Percentiles rank a stretch among this genome's conserved stretches.
Conservation (phyloP, 2,329 filamentous ascomycete genomes). For the Fusarium vanettenii region DNA sequence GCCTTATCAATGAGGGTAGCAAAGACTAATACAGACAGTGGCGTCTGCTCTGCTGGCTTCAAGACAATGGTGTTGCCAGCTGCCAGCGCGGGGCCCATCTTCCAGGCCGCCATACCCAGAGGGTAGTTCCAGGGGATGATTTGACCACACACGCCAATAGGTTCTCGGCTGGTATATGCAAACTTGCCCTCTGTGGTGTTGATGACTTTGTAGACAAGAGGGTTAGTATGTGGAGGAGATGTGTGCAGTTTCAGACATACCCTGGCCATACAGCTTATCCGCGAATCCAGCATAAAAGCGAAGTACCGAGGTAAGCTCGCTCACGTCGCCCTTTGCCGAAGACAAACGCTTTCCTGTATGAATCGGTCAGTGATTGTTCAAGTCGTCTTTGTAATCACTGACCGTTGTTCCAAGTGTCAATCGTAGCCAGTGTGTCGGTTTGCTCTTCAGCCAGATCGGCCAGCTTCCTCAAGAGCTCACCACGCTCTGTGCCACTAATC, state of each 20-base stretch:
- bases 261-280: background rate
- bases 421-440: conserved; percentile 47
- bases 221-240: background rate
- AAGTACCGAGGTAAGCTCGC: background rate
- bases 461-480: background rate
- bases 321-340: background rate
- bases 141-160: conserved; percentile 77
- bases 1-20: conserved; percentile 76
- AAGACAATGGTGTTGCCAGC: conserved; percentile 63
- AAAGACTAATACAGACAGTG: conserved; percentile 71
- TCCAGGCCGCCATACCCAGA: background rate
- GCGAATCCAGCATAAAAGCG: background rate
- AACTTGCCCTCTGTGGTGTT: conserved; percentile 73
- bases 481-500: background rate
- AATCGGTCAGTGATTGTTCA: background rate
- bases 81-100: conserved; percentile 1
- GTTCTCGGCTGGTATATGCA: conserved; percentile 78
- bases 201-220: background rate
- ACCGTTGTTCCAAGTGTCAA: conserved; percentile 55
- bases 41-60: conserved; percentile 65
- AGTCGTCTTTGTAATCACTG: too few species aligned
- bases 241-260: background rate
- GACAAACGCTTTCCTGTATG: background rate
- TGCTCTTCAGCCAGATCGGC: background rate
- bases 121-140: conserved; percentile 67